Conservation (phyloP, 331 rosid species). For the Quercus tomentella region DNA sequence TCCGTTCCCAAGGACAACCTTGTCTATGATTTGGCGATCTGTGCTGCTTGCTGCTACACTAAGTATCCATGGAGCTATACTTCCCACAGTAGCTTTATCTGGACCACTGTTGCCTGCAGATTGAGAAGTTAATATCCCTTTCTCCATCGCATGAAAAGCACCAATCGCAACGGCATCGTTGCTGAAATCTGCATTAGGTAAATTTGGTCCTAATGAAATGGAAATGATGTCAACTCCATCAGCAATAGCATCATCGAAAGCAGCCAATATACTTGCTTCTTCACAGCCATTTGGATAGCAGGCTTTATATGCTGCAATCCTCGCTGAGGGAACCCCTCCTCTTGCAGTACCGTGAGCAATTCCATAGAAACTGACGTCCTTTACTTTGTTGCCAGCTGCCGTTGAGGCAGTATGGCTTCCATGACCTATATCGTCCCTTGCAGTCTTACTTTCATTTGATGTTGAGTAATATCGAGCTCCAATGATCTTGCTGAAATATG, state of each 20-base stretch:
- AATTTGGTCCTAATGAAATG: constrained; percentile 9
- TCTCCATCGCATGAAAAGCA: constrained; percentile 44
- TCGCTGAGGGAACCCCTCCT: constrained; percentile 51
- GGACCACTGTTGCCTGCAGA: constrained; percentile 29
- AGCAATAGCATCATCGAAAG: constrained; percentile 52
- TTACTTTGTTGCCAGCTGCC: constrained; percentile 33
- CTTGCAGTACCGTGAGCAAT: constrained; percentile 42
- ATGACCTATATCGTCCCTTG: constrained; percentile 30
- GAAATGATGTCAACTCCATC: constrained; percentile 47
- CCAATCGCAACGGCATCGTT: constrained; percentile 26
- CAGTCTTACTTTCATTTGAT: background rate
- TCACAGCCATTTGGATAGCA: background rate
- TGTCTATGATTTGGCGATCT: constrained; percentile 25
- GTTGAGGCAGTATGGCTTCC: constrained; percentile 48
- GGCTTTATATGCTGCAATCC: constrained; percentile 34
- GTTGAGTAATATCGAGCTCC: constrained; percentile 32
- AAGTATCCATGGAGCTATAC: constrained; percentile 47
- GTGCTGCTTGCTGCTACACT: constrained; percentile 36
- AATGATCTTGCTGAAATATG: constrained; percentile 16
- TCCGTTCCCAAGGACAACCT: constrained; percentile 38
- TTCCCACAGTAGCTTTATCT: background rate
- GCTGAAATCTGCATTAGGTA: fast-evolving
- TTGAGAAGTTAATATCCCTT: constrained; percentile 31
- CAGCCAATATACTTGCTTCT: constrained; percentile 14
- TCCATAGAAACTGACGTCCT: constrained; percentile 29